Evolutionary conservation across 2,329 filamentous ascomycete species (phyloP), one percentile per base, ranked within the genome.

Genomic region (Fusarium metavorans): DNA sequence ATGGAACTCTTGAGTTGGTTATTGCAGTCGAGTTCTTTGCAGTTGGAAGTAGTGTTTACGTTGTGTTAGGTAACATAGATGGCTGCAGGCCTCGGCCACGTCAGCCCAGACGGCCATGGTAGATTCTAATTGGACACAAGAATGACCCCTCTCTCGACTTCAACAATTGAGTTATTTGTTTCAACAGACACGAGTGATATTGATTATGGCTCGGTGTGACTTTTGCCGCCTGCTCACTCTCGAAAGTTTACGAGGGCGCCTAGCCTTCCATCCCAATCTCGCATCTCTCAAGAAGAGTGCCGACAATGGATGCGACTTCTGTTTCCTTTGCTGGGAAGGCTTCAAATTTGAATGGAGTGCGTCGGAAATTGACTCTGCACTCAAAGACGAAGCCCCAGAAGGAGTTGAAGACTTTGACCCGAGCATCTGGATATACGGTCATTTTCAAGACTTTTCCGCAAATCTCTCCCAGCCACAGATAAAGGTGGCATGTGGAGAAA

Each of bases 281-380:
- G 7, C 52, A 2, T 69, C 66, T 6, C 68, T 70, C 0, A 60
- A 69, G 18, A 6, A 14, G 8, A 64, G n/a, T 13, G 52, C 68
- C 18, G 39, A 59, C 11, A 11, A 45, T 16, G 66, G 67, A 4
- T 70, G 67, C 30, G 66, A 70, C 10, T 68, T 70, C 10, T 70
- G 67, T 25, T 39, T 13, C 2, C 58, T 70, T 20, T 70, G 67
- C 66, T 70, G 66, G 67, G 58, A 7, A 14, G 43, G 58, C 27
- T 70, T 70, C n/a, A 5, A 9, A 18, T 18, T 13, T 1, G 58
- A 68, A 27, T 70, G 67, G 68, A 13, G n/a, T 3, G 1, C 1
- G 9, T 32, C 34, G 2, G 16, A 70, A 11, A 65, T 69, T 5
- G 25, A 59, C n/a, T 32, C 30, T 34, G 23, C 64, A 4, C 66